Evolutionary conservation across 2,329 filamentous ascomycete genomes (phyloP).

Genomic region (Bimuria novae-zelandiae): DNA sequence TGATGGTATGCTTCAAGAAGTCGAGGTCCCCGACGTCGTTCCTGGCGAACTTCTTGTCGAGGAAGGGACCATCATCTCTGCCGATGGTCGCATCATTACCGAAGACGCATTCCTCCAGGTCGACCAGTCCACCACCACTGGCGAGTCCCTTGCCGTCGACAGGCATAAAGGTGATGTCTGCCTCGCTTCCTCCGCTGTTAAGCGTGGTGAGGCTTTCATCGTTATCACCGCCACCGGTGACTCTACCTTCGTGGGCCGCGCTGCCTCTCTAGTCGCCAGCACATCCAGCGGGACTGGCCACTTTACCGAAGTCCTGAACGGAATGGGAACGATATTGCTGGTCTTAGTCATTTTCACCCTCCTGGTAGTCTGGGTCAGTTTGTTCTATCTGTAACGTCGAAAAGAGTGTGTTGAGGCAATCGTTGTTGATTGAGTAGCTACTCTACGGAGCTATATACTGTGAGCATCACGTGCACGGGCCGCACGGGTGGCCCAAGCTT

Average conservation of each 20-base stretch:
- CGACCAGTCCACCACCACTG: slow-evolving; percentile 89
- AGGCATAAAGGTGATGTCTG: slow-evolving; percentile 82
- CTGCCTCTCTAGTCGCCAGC: slow-evolving; percentile 81
- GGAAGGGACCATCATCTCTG: slow-evolving; percentile 89
- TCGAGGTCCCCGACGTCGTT: slow-evolving; percentile 82
- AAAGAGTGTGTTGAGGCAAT: too few species aligned
- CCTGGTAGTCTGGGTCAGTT: slow-evolving; percentile 81
- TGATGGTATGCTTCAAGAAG: slow-evolving; percentile 75
- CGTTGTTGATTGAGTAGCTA: too few species aligned
- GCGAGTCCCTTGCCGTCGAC: slow-evolving; percentile 88
- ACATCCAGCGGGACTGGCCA: slow-evolving; percentile 77
- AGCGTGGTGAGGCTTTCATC: slow-evolving; percentile 85
- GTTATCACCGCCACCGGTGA: slow-evolving; percentile 85
- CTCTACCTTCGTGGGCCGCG: slow-evolving; percentile 87
- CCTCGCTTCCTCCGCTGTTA: slow-evolving; percentile 85
- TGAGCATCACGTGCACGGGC: too few species aligned
- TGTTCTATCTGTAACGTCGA: too few species aligned
- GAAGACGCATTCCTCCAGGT: slow-evolving; percentile 85
- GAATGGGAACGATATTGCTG: slow-evolving; percentile 80
- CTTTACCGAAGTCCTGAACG: slow-evolving; percentile 89
- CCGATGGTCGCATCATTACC: slow-evolving; percentile 84
- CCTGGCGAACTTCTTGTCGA: slow-evolving; percentile 90
- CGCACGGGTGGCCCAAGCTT: too few species aligned
- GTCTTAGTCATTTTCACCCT: slow-evolving; percentile 81
- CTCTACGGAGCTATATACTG: too few species aligned